Conservation (phyloP, 2,329 filamentous ascomycete genomes). For the Cephalotrichum gorgonifer region DNA sequence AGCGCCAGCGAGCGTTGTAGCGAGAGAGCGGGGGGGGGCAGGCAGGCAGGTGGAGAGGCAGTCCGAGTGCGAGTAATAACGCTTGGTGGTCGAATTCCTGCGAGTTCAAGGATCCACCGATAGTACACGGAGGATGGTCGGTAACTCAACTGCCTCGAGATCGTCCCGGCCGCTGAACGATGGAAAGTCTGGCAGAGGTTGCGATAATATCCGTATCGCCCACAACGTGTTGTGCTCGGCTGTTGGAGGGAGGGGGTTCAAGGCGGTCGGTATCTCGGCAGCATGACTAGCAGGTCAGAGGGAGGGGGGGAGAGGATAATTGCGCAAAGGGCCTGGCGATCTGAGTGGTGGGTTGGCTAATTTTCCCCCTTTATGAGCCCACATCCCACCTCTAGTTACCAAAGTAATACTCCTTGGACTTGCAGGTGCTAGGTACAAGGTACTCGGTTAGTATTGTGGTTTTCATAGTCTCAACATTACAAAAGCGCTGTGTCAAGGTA, state of each 20-base stretch:
- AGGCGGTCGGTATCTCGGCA: too few species aligned
- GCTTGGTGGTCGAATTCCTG: neutral
- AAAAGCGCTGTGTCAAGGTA: too few species aligned
- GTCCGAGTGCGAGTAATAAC: neutral
- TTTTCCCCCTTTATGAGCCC: conserved; percentile 1
- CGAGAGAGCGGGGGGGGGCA: neutral
- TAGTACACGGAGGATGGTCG: too few species aligned
- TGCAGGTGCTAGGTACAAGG: too few species aligned
- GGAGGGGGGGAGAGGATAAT: conserved; percentile 1
- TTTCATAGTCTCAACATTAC: too few species aligned
- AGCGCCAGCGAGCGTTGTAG: neutral
- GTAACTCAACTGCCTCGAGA: too few species aligned
- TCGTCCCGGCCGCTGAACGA: too few species aligned
- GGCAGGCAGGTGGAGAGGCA: neutral
- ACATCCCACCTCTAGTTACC: neutral
- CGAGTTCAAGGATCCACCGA: too few species aligned
- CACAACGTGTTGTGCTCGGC: neutral
- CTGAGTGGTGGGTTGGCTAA: conserved; percentile 3
- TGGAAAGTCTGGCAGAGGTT: neutral
- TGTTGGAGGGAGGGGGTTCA: conserved; percentile 2
- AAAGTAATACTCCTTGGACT: too few species aligned
- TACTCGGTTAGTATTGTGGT: too few species aligned
- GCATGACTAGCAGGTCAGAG: neutral
- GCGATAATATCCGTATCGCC: neutral
- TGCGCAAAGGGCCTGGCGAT: neutral